Conservation (phyloP, 495 filamentous ascomycete species). For the Zalerion maritima region DNA sequence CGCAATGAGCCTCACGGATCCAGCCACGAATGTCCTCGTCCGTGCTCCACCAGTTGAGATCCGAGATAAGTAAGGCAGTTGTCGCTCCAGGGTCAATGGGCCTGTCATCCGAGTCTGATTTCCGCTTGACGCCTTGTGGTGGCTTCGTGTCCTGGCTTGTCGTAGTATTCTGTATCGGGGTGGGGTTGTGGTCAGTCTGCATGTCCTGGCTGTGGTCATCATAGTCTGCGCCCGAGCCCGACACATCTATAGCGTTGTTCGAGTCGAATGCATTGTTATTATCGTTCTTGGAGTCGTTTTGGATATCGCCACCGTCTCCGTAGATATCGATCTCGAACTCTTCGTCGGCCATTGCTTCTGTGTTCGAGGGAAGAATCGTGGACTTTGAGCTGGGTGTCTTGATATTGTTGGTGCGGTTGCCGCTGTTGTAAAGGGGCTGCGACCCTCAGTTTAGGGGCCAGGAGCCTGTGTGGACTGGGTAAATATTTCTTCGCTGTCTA, state of each 20-base stretch:
- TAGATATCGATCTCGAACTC: constrained; percentile 99
- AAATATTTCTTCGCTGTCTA: no score
- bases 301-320: constrained; percentile 51
- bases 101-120: constrained; percentile 59
- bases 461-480: no score
- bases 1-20: constrained; percentile 58
- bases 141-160: constrained; percentile 19
- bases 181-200: constrained; percentile 17
- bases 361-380: constrained; percentile 15
- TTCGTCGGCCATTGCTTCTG: constrained; percentile 64
- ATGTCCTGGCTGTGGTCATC: constrained; percentile 33
- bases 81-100: constrained; percentile 71
- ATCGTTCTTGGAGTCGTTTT: constrained; percentile 26
- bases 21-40: constrained; percentile 91
- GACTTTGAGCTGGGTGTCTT: constrained; percentile 14
- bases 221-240: constrained; percentile 20
- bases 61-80: constrained; percentile 66
- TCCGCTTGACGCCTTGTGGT: constrained; percentile 63
- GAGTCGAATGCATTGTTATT: constrained; percentile 19
- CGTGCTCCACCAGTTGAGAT: constrained; percentile 91
- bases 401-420: constrained; percentile 16
- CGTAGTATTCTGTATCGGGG: constrained; percentile 21
- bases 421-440: constrained; percentile 4
- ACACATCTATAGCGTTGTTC: constrained; percentile 18
- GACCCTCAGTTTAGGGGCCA: no score